Base-by-base conservation (phyloP, 352 stramenopile species). In the Pythium aphanidermatum region DNA sequence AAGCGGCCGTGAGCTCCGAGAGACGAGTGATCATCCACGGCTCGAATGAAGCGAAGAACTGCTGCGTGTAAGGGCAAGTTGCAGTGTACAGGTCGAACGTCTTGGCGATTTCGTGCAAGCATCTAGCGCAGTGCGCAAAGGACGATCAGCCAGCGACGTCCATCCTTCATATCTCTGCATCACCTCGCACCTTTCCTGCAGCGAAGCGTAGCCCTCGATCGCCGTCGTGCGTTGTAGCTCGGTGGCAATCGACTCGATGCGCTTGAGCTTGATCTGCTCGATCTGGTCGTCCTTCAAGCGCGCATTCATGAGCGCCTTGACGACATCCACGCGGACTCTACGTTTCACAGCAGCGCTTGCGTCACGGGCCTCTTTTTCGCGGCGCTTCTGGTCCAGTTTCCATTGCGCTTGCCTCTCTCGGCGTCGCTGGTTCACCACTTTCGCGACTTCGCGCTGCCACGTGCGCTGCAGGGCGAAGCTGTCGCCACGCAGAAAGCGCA, bases 21-120 rank as follows among this genome's bases (percentile, higher is more conserved):
- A 90, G 42, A 24, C 65, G 62, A 7, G 74, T 80, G 36, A 90
- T 55, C 77, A 90, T 90, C 77, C 77, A 90, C 11, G 74, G 74
- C 63, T 86, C 74, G 19, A 87, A 82, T 0, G 68, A 76, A 3
- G 57, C 41, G 28, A 87, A 90, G 45, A 76, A 86, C 14, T 70
- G 56, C 14, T 70, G 63, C 11, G 73, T 85, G 59, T 73, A 80
- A 25, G 74, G 58, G 38, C 77, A 87, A 16, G 60, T 63, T 5
- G 70, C 60, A 12, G 52, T 65, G 58, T 86, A 87, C 28, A 83
- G 59, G 38, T 90, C 77, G 34, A 90, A 87, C n/a, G 72, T 76
- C 27, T 68, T 68, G 21, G 74, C 77, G 32, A 90, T 83, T 42
- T 90, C 74, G 28, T 76, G 70, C 12, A 90, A 68, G 33, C 77